Evolutionary conservation across 257 asterid species (phyloP).

Genomic region (Cynanchum wilfordii): DNA sequence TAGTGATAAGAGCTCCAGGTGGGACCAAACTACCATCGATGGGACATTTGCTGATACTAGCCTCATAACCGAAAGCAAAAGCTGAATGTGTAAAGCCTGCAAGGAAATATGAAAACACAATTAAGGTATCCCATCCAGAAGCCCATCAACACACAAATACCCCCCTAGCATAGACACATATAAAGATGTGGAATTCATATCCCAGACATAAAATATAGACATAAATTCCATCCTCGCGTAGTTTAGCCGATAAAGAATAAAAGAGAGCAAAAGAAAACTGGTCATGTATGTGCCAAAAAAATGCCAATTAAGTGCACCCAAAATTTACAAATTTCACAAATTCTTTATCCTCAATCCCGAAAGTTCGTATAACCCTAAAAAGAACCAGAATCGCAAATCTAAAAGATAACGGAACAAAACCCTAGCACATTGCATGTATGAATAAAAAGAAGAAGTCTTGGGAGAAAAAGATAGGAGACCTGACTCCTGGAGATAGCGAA

Average conservation of each 20-base stretch:
- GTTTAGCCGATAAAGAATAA: not conserved
- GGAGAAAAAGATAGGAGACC: conserved; percentile 18
- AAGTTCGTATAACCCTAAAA: not conserved
- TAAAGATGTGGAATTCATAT: not conserved
- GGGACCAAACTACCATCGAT: conserved; percentile 36
- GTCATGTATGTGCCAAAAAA: not conserved
- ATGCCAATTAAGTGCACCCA: not conserved
- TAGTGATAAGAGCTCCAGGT: conserved; percentile 32
- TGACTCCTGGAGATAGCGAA: conserved; percentile 47
- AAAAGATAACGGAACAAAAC: not conserved
- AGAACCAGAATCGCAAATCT: not conserved
- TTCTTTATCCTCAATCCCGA: not conserved
- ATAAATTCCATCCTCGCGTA: not conserved
- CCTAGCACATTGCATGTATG: conserved; percentile 1
- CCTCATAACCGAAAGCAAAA: conserved; percentile 39
- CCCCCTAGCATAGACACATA: not conserved
- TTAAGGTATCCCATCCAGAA: not conserved
- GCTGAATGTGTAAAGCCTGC: conserved; percentile 40
- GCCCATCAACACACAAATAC: not conserved
- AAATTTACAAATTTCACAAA: not conserved
- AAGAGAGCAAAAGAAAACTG: not conserved
- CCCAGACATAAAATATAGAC: not conserved
- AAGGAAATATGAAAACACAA: not conserved
- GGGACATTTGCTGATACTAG: conserved; percentile 25
- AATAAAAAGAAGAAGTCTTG: not conserved